phyloP scores from a whole-genome alignment of 1,284 basidiomycete species.

The Ceratobasidium sp. region DNA sequence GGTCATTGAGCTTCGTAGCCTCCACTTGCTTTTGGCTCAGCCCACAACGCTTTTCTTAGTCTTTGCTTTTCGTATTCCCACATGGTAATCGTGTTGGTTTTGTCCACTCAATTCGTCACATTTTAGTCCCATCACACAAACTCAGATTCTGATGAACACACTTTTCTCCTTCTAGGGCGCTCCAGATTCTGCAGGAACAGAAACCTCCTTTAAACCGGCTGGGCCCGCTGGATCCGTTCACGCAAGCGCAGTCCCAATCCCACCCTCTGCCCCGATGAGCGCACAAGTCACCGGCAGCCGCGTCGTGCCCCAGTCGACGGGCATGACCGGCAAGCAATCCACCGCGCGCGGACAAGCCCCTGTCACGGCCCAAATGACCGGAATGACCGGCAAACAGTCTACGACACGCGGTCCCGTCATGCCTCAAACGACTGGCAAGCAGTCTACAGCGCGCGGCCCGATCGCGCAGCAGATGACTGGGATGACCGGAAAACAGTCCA shows the following conservation, averaged over 20 bases:
- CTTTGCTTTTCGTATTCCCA: neutral
- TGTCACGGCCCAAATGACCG: conserved; percentile 31
- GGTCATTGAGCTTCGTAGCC: no score
- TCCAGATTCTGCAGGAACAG: conserved; percentile 21
- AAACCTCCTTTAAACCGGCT: conserved; percentile 27
- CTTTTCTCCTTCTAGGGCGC: conserved; percentile 30
- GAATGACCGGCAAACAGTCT: conserved; percentile 20
- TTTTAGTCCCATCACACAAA: neutral
- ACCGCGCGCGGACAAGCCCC: conserved; percentile 23
- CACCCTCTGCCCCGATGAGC: conserved; percentile 32
- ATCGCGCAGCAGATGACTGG: conserved; percentile 16
- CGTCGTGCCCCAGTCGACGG: conserved; percentile 24
- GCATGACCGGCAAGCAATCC: conserved; percentile 16
- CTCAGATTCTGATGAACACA: neutral
- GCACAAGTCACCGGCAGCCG: conserved; percentile 28
- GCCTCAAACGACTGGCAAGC: conserved; percentile 30
- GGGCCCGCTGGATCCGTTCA: conserved; percentile 24
- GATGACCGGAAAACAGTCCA: neutral
- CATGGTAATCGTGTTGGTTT: neutral
- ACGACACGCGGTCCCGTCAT: conserved; percentile 19
- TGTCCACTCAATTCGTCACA: neutral
- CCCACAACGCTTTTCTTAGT: conserved; percentile 17
- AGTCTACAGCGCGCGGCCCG: conserved; percentile 24
- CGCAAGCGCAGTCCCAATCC: conserved; percentile 24
- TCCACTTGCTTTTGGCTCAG: no score